Base-by-base conservation (phyloP, 1,284 basidiomycete species). In the Sporisorium graminicola region DNA sequence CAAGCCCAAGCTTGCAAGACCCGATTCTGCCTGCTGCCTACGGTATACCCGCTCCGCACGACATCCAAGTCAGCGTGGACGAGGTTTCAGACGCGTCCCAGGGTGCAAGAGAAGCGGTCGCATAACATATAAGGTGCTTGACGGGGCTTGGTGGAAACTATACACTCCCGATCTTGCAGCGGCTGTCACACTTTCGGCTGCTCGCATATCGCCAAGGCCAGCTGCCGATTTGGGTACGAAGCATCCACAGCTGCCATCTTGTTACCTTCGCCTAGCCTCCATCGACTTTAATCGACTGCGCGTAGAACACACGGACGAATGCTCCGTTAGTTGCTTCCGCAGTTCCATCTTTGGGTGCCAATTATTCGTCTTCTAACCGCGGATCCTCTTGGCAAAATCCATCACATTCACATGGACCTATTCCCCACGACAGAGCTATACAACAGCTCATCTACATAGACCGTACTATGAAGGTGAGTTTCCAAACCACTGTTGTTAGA, bases 381-480 rank as follows among this genome's bases (percentile, higher is more conserved):
- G 8, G 18, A 10, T 8, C 12, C n/a, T 14, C 13, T 29, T 22
- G 27, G 20, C 7, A 10, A 26, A 12, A 20, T 6, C 18, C 20
- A 47, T n/a, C 22, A 29, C 27, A 29, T 27, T 27, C 63, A 54
- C 51, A 65, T 68, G 59, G 9, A 35, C 26, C 31, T 5, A 9
- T 12, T n/a, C 24, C 16, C 52, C n/a, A 44, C 2, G 9, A n/a
- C 47, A 18, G 67, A 64, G 67, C 61, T 65, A 13, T 49, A 44
- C 18, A 9, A 27, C 53, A 46, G 67, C 67, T 70, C 67, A 51
- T 31, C 22, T 14, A 44, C 16, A 33, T 55, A 37, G n/a, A 40
- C 20, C 40, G n/a, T 43, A 27, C 40, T 44, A 61, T 61, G 59
- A 54, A 61, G 58, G 58, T 58, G 22, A 29, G 57, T 43, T n/a